Percentiles rank a stretch among this genome's conserved stretches.
phyloP scores from a whole-genome alignment of 352 stramenopile species.

The Phytopythium sindhum region DNA sequence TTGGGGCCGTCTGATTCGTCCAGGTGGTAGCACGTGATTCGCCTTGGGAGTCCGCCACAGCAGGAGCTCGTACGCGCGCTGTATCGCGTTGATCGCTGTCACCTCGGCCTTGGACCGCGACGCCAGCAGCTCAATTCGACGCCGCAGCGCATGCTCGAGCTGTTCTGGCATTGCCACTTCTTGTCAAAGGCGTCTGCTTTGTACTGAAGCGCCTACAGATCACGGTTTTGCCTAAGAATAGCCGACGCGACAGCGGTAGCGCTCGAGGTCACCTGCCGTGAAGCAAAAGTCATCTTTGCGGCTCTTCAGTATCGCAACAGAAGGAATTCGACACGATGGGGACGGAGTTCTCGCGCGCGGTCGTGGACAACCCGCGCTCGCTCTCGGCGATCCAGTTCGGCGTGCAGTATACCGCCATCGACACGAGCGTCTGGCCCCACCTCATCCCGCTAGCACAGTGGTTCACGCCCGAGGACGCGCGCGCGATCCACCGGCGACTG shows the following conservation, averaged over 20 bases:
- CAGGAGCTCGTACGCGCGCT: slow-evolving; percentile 1
- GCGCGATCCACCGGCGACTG: slow-evolving; percentile 30
- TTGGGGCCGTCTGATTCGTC: slow-evolving; percentile 12
- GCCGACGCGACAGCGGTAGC: background rate
- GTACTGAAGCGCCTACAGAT: too few relatives aligned
- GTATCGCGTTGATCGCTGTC: background rate
- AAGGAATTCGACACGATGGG: slow-evolving; percentile 20
- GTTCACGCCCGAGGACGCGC: slow-evolving; percentile 55
- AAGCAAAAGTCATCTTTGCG: slow-evolving; percentile 2
- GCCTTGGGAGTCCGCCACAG: background rate
- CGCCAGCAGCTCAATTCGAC: background rate
- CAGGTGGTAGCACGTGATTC: background rate
- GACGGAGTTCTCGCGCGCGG: slow-evolving; percentile 29
- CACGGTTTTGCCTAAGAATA: slow-evolving; percentile 1
- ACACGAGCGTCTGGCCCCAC: slow-evolving; percentile 64
- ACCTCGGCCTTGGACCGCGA: slow-evolving; percentile 9
- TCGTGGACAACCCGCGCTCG: slow-evolving; percentile 5
- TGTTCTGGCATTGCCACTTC: slow-evolving; percentile 2
- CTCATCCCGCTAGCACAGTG: slow-evolving; percentile 50
- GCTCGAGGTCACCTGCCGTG: background rate
- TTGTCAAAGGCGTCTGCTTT: background rate
- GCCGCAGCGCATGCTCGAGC: slow-evolving; percentile 5
- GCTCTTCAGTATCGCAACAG: slow-evolving; percentile 12
- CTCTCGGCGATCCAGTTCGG: slow-evolving; percentile 28
- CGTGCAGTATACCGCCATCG: slow-evolving; percentile 44